Base-by-base conservation (phyloP, 1,284 basidiomycete species). In the Bjerkandera adusta region DNA sequence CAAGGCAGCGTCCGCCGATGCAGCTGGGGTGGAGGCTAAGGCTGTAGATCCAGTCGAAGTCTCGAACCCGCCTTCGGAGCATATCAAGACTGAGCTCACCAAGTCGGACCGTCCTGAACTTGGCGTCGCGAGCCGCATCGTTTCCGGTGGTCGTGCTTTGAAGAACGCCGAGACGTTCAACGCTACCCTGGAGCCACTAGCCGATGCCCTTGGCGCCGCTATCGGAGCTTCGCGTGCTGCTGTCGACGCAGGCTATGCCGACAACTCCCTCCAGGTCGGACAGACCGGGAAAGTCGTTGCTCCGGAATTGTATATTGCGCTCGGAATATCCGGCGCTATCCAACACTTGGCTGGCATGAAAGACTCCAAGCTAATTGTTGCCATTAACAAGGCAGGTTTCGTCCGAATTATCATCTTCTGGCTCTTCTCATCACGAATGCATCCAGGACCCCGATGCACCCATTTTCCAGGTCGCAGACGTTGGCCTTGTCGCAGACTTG, bases 321-420 rank as follows among this genome's bases (percentile, higher is more conserved):
- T 99, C 40, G 97, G 97, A 52, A 99, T 99, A 61, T 97, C 92
- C 24, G 97, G 97, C 36, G 97, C 94, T 18, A 99, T 99, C 60
- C 97, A 99, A 71, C 97, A 99, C 74, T 75, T 99, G 52, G 97
- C 97, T 22, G 97, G 97, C 25, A 99, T 99, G 97, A 99, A 99
- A 69, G 97, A 99, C 67, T 94, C 91, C 15, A 99, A 99, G 73
- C 77, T 97, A 59, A 99, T 99, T 56, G 95, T 97, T 22, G 96
- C 97, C 5, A 84, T 99, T 58, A 99, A 99, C 77, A 99, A 99
- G 81, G 92, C 83, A 47, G 43, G 64, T 57, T 46, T n/a, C n/a
- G n/a, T n/a, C n/a, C n/a, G n/a, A n/a, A 10, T 39, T 45, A 1
- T 8, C 26, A 36, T 16, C 38, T 26, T 15, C 43, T 2, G 7